Evolutionary conservation across 495 filamentous ascomycete species (phyloP), one percentile per base, ranked within the genome.

Genomic region (Aspergillus cavernicola): DNA sequence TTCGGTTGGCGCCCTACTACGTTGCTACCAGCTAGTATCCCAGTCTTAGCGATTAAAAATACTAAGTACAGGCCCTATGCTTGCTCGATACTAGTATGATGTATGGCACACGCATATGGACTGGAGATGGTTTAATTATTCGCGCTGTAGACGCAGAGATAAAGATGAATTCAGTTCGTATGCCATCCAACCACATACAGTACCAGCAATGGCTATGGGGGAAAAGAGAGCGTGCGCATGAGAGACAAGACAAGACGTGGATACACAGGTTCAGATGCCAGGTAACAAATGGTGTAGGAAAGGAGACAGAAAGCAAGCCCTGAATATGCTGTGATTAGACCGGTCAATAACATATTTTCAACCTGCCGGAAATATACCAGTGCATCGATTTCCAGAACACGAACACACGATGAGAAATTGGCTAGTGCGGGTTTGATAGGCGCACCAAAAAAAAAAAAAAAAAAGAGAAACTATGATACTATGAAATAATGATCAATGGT

Each of bases 391-490:
- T 47, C 52, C 52, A 54, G 52, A 54, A 54, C 52, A 26, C 52
- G 52, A 54, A 54, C 52, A 54, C 52, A 50, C 46, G 33, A 54
- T 50, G 51, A 49, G 26, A 48, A 38, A 33, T 2, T 11, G 31
- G 43, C 18, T 41, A 29, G 46, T 22, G 35, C 37, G 31, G 40
- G 56, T 47, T 55, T 47, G 40, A 44, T 24, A 12, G 4, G 18
- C 6, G 29, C 31, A 20, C 33, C 43, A 46, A 16, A 36, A 53
- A 33, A 53, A 29, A 31, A 44, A 13, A 48, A 49, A 32, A 23
- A 35, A 58, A 53, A 52, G 13, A 50, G 66, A 54, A 58, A 11
- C 42, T 28, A 42, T 40, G 50, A 60, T 38, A 56, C 53, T 53
- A 39, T 55, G 41, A 57, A 23, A 57, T 36, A 50, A 51, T 41